phyloP scores from a whole-genome alignment of 2,329 filamentous ascomycete genomes.

The Colletotrichum chlorophyti region DNA sequence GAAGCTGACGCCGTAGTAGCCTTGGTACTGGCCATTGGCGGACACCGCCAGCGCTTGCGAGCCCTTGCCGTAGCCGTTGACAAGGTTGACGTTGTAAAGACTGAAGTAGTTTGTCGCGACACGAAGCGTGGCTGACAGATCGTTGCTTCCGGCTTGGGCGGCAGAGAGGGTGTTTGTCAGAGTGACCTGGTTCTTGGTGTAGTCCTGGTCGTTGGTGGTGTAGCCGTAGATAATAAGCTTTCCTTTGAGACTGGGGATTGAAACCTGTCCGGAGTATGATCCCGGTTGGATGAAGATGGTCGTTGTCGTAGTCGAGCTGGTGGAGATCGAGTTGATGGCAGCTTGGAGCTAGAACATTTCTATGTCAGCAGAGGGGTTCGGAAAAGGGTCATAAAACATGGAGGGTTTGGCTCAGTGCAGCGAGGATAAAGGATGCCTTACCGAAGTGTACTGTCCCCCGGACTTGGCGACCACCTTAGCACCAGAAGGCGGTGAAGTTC shows the following conservation, averaged over 20 bases:
- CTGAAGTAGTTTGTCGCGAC: slow-evolving; percentile 57
- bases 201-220: slow-evolving; percentile 58
- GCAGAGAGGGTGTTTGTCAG: slow-evolving; percentile 46
- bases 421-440: not conserved
- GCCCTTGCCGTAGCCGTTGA: slow-evolving; percentile 53
- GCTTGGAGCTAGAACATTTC: slow-evolving; percentile 48
- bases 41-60: slow-evolving; percentile 56
- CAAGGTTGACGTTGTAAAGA: slow-evolving; percentile 67
- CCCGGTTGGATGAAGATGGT: slow-evolving; percentile 73
- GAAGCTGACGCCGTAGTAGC: slow-evolving; percentile 54
- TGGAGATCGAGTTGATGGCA: slow-evolving; percentile 64
- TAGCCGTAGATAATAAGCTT: slow-evolving; percentile 64
- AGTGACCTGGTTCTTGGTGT: slow-evolving; percentile 64
- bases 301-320: slow-evolving; percentile 53
- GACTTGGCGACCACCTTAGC: slow-evolving; percentile 55
- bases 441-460: slow-evolving; percentile 33
- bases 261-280: slow-evolving; percentile 68
- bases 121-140: slow-evolving; percentile 56
- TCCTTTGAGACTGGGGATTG: slow-evolving; percentile 54
- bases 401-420: slow-evolving; percentile 26
- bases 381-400: not conserved
- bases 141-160: slow-evolving; percentile 57
- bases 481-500: slow-evolving; percentile 51
- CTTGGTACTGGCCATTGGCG: slow-evolving; percentile 52
- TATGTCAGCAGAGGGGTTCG: not conserved